Conservation (phyloP, 164 flowering plant species). For the Vitis cinerea region DNA sequence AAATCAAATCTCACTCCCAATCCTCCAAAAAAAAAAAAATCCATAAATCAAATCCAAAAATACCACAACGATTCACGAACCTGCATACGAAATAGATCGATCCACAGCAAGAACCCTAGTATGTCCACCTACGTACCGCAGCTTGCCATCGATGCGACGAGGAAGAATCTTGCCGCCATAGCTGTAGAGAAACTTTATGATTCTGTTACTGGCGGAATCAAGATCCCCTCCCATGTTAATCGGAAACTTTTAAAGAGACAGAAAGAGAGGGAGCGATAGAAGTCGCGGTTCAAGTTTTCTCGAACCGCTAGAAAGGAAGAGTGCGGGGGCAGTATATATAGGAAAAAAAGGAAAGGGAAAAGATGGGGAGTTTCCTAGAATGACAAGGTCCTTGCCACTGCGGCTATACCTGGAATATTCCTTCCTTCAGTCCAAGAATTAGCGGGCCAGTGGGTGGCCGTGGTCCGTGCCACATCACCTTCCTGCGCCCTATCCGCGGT, state of each 20-base stretch:
- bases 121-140: slow-evolving; percentile 63
- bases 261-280: slow-evolving; percentile 8
- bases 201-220: slow-evolving; percentile 3
- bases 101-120: slow-evolving; percentile 58
- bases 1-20: not conserved
- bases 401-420: too few relatives aligned
- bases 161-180: slow-evolving; percentile 59
- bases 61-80: slow-evolving; percentile 17
- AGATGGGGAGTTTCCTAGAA: too few relatives aligned
- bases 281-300: not conserved
- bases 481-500: too few relatives aligned
- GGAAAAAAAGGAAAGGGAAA: too few relatives aligned
- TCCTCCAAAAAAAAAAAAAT: not conserved
- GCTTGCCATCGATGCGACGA: slow-evolving; percentile 46
- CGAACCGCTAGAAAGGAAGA: too few relatives aligned
- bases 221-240: slow-evolving; percentile 6
- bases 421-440: too few relatives aligned
- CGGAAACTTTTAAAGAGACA: not conserved
- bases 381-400: too few relatives aligned
- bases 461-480: too few relatives aligned
- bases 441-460: too few relatives aligned
- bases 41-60: not conserved
- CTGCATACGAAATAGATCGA: slow-evolving; percentile 48
- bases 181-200: slow-evolving; percentile 58
- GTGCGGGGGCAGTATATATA: too few relatives aligned